Percentiles rank a stretch among this genome's conserved stretches.
These are phyloP conservation scores for Dioscorea cayenensis DNA, from an alignment of 116 monocot genomes.

Conservation along the genomic window DNA sequence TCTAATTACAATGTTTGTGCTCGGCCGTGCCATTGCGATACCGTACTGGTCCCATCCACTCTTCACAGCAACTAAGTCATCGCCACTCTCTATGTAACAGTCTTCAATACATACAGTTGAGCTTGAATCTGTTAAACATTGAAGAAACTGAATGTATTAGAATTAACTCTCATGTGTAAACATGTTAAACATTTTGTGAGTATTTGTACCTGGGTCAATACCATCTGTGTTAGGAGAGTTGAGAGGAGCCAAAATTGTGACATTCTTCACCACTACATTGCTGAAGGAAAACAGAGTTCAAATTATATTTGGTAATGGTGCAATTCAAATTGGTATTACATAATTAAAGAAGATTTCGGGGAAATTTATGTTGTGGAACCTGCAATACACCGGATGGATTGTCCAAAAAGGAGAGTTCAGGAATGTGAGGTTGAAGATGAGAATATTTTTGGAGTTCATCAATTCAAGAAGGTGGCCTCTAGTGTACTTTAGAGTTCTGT, in stretches of 20 bases:
- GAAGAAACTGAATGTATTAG: neutral
- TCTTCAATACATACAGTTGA: conserved; percentile 78
- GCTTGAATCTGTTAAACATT: conserved; percentile 64
- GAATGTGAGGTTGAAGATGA: conserved; percentile 65
- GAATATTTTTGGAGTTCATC: conserved; percentile 54
- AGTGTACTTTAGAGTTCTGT: conserved; percentile 68
- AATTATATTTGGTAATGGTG: too few relatives aligned
- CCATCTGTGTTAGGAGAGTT: conserved; percentile 83
- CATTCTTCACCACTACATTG: conserved; percentile 55
- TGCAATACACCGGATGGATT: conserved; percentile 84
- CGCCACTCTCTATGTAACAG: conserved; percentile 93
- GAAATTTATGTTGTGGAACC: conserved; percentile 16
- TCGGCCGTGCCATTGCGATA: conserved; percentile 42
- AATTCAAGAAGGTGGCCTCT: conserved; percentile 78
- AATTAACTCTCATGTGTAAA: neutral
- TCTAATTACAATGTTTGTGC: conserved; percentile 59
- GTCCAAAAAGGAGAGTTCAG: conserved; percentile 88
- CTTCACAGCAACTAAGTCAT: conserved; percentile 88
- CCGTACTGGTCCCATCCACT: conserved; percentile 98
- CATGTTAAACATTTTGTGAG: neutral
- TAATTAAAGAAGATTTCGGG: too few relatives aligned
- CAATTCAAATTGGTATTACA: too few relatives aligned
- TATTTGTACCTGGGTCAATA: conserved; percentile 60
- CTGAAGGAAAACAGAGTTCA: conserved; percentile 16
- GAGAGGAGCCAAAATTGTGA: conserved; percentile 65